Percentiles rank a stretch among this genome's conserved stretches.
phyloP scores from a whole-genome alignment of 768 basidiomycete species.

The Pluteus cervinus region DNA sequence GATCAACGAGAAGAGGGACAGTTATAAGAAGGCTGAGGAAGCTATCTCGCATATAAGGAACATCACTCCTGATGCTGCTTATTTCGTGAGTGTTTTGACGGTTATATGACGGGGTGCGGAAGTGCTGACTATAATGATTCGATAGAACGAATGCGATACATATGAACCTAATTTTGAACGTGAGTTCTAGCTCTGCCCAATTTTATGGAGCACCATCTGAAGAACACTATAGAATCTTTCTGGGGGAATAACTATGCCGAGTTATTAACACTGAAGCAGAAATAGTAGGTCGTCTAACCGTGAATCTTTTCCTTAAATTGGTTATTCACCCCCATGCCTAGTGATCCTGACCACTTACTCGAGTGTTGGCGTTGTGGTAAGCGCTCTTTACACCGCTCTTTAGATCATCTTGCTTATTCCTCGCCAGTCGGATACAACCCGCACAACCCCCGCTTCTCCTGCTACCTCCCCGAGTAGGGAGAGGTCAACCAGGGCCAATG shows the following conservation, averaged over 20 bases:
- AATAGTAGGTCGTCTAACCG: constrained; percentile 36
- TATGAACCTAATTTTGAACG: constrained; percentile 40
- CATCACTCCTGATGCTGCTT: constrained; percentile 40
- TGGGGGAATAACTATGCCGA: constrained; percentile 39
- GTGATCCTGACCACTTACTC: constrained; percentile 39
- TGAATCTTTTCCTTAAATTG: neutral
- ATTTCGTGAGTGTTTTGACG: constrained; percentile 25
- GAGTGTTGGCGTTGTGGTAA: constrained; percentile 47
- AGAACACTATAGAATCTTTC: constrained; percentile 24
- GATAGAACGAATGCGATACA: constrained; percentile 42
- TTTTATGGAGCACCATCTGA: too few relatives aligned
- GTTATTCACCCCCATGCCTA: constrained; percentile 11
- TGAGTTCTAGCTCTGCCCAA: constrained; percentile 11
- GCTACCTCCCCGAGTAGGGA: too few relatives aligned
- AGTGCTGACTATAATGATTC: neutral
- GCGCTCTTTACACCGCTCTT: constrained; percentile 7
- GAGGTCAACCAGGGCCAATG: too few relatives aligned
- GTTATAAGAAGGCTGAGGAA: constrained; percentile 26
- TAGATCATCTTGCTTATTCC: neutral
- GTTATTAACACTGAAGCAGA: constrained; percentile 34
- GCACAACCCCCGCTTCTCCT: too few relatives aligned
- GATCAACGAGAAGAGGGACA: constrained; percentile 22
- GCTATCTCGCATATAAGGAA: constrained; percentile 33
- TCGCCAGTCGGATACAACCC: too few relatives aligned
- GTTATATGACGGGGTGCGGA: neutral